Base-by-base conservation (phyloP, 1,139 yeast species). In the Yamadazyma mexicana region DNA sequence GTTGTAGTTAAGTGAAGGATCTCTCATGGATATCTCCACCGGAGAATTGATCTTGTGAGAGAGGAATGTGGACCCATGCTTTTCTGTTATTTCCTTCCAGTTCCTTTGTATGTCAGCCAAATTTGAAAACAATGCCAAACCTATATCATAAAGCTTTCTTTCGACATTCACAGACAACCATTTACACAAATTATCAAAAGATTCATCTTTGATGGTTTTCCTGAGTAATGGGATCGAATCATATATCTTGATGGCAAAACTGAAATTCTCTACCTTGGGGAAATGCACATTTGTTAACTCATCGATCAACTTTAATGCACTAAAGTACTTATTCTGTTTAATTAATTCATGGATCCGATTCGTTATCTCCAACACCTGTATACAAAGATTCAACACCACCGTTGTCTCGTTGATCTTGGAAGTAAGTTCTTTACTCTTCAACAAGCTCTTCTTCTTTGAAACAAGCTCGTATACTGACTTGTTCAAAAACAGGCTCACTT, bases 291-390 rank as follows among this genome's bases (percentile, higher is more conserved):
- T 78, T 1, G 72, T 64, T 49, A 92, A 67, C 53, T 84, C 94
- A 45, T 88, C 92, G 41, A 89, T 67, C 48, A 87, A 78, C 56
- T 88, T 88, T 50, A 92, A 75, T 0, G 98, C 97, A 45, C 86
- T 86, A 61, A 88, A 92, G 53, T 87, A 87, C 49, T 84, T 83
- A 51, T 82, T 79, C 47, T 77, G 79, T 45, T 80, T 78, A 47
- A 89, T 84, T 56, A 89, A 68, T 37, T 87, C 94, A 56, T 88
- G 89, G 39, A 89, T 87, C 54, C 83, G 85, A 59, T 89, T 91
- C 18, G 96, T 86, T 51, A 85, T 75, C 55, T 91, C 96, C 45
- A 92, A 70, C 9, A 91, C 92, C 49, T 85, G 91, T 25, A 91
- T 70, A 52, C 96, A 86, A 43, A 83, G 70, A 44, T 74, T 81